Base-by-base conservation (phyloP, 1,284 basidiomycete genomes). In the Ganoderma multipileum region DNA sequence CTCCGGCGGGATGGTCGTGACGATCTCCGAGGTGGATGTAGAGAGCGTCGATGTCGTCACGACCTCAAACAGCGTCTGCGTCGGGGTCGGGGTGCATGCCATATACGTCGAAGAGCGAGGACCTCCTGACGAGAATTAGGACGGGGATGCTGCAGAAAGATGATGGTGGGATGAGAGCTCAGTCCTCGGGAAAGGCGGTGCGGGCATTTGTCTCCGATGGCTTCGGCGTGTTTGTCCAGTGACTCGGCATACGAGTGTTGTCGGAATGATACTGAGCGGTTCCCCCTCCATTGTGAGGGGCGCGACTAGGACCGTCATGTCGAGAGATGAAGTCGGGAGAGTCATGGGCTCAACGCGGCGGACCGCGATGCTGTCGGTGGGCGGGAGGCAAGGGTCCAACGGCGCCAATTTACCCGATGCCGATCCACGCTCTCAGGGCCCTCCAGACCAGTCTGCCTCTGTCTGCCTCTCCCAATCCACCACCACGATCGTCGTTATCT, bases 31-130 rank as follows among this genome's bases (percentile, higher is more conserved):
- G 65, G 71, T 67, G 36, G 75, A 69, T 36, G 72, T 72, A 33
- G 70, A 67, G 50, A 62, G 61, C 50, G 62, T 70, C 28, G 71
- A 73, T 33, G 71, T 71, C 65, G 73, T 73, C 66, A 75, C 23
- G 26, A 74, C 68, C 44, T 72, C 72, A 72, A 73, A 76, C 39
- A 71, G 72, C 50, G 75, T 75, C 66, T 72, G 69, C 18, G 77
- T 77, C 63, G 76, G 73, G 68, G 73, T 75, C 67, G 75, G 73
- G 62, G 70, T 72, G 73, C 78, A 78, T 72, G 77, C 76, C 78
- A 78, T 79, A 57, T 73, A 73, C 71, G 47, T 12, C 9, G 47
- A 50, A n/a, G 57, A 52, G 60, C 66, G 67, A 64, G 23, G 36
- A 26, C 58, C 44, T 50, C 28, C 44, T 9, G n/a, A 33, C 16